phyloP scores from a whole-genome alignment of 2,329 filamentous ascomycete species.

The Calonectria crousiana region DNA sequence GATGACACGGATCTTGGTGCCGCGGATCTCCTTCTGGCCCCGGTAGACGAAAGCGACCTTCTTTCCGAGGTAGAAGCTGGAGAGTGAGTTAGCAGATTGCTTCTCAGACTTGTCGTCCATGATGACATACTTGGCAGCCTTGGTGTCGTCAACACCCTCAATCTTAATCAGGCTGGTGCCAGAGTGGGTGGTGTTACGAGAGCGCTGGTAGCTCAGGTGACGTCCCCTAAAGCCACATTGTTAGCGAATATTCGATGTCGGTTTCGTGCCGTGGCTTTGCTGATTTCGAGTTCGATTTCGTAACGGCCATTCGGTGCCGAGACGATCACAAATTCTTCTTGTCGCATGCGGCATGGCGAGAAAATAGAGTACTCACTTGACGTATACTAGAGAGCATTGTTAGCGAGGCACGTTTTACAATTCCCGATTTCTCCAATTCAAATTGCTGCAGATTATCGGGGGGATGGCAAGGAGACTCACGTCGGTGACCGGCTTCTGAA shows the following conservation, averaged over 20 bases:
- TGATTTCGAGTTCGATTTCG: constrained; percentile 41
- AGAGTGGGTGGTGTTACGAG: constrained; percentile 91
- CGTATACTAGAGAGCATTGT: constrained; percentile 75
- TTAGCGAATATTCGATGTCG: constrained; percentile 46
- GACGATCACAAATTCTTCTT: constrained; percentile 24
- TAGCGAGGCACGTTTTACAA: constrained; percentile 48
- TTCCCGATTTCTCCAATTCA: constrained; percentile 33
- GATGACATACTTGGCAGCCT: constrained; percentile 82
- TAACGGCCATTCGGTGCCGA: constrained; percentile 27
- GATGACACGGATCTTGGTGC: constrained; percentile 98
- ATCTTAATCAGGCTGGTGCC: constrained; percentile 97
- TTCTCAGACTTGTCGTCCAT: constrained; percentile 5
- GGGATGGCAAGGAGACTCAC: constrained; percentile 68
- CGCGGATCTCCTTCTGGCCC: constrained; percentile 92
- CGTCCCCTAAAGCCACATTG: constrained; percentile 76
- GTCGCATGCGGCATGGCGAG: constrained; percentile 31
- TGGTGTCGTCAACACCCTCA: constrained; percentile 93
- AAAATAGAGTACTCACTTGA: constrained; percentile 77
- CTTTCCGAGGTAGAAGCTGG: constrained; percentile 96
- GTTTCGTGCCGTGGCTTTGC: constrained; percentile 39
- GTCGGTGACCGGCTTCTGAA: constrained; percentile 89
- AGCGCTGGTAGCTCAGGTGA: constrained; percentile 98
- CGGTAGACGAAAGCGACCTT: constrained; percentile 99
- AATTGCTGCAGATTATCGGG: constrained; percentile 28
- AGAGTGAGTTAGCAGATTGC: constrained; percentile 41